These are phyloP conservation scores for Aphanocladium album DNA, from an alignment of 2,329 filamentous ascomycete genomes.

Conservation along the genomic window DNA sequence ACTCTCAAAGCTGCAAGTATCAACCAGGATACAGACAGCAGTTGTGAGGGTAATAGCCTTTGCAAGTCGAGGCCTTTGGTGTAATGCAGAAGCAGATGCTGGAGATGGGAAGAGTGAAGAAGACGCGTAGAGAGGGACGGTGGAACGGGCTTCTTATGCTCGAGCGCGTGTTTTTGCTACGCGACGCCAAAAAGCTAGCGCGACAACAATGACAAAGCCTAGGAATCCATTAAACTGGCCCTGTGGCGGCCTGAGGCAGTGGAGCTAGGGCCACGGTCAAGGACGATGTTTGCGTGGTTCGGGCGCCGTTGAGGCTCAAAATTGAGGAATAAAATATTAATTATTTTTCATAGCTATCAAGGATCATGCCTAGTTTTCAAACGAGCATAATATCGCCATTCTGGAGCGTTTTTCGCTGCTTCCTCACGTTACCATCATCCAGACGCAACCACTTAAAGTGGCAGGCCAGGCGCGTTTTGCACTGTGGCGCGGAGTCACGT, in stretches of 20 bases:
- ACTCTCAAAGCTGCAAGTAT: constrained; percentile 22
- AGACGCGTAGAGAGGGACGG: constrained; percentile 21
- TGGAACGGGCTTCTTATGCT: constrained; percentile 31
- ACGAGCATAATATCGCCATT: not conserved
- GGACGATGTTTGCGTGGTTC: not conserved
- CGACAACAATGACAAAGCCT: constrained; percentile 21
- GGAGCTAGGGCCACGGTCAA: not conserved
- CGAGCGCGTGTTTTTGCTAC: constrained; percentile 19
- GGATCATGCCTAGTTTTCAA: not conserved
- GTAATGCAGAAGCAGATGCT: constrained; percentile 15
- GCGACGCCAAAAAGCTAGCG: constrained; percentile 22
- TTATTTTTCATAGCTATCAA: not conserved
- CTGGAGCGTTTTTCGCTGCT: not conserved
- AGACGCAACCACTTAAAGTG: constrained; percentile 14
- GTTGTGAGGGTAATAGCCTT: constrained; percentile 9
- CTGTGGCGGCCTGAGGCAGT: not conserved
- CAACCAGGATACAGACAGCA: constrained; percentile 21
- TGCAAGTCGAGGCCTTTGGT: constrained; percentile 5
- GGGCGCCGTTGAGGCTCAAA: not conserved
- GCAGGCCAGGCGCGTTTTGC: not conserved
- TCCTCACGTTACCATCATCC: not conserved
- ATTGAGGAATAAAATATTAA: not conserved
- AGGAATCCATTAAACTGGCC: constrained; percentile 20
- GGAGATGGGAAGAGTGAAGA: constrained; percentile 18
- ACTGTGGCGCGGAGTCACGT: constrained; percentile 20